Base-by-base conservation (phyloP, 2,329 filamentous ascomycete genomes). In the Verticillium isaacii region DNA sequence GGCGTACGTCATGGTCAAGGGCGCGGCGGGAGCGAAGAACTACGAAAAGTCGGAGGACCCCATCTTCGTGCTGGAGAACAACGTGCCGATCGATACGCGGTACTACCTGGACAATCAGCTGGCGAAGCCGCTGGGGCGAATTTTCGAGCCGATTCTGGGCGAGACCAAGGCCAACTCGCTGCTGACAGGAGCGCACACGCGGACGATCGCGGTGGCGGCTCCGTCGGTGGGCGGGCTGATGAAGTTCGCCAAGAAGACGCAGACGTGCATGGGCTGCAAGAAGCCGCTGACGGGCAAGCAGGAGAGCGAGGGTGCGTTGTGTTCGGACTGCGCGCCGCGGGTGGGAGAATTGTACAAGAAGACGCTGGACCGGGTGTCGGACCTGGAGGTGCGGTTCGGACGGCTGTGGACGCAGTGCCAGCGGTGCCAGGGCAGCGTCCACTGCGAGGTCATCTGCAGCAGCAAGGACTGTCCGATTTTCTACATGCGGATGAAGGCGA, bases 401-500 rank as follows among this genome's bases (percentile, higher is more conserved):
- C 83, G 95, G 58, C 82, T 99, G 59, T 99, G 95, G 95, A 99
- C 95, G 57, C 95, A 99, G 76, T 99, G 95, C 74, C 95, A 99
- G 79, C 84, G 95, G 52, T 99, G 95, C 75, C 95, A 99, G 79
- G 95, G 93, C 60, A 97, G 93, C 79, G 90, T 99, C 85, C 95
- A 99, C 78, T 95, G 92, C 74, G 95, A 99, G 76, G 96, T 99
- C 60, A 98, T 99, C 68, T 99, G 95, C 80, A 93, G 90, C 65
- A 94, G 90, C 74, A 91, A 93, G 74, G 95, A 99, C 80, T 99
- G 95, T 73, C 95, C 95, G 1, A 99, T 99, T 71, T 99, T 99
- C 77, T 99, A 99, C 76, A 99, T 99, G 95, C 88, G 95, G 5
- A 99, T 99, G 95, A 99, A 99, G 83, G 94, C 94, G 36, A 96